phyloP scores from a whole-genome alignment of 176 grass and related monocot species.

The Melocanna baccifera region DNA sequence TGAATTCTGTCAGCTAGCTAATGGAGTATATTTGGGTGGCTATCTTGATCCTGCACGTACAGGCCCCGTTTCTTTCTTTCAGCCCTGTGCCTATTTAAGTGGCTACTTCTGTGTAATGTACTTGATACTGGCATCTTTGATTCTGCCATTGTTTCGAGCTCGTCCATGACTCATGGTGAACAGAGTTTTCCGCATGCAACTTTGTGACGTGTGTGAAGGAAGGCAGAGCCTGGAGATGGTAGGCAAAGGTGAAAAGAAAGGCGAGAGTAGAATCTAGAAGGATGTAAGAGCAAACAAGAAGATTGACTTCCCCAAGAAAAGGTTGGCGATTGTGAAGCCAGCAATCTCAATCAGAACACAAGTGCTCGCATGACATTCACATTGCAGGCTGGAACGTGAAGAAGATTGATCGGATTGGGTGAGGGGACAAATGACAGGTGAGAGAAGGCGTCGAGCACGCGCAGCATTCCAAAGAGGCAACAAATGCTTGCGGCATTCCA shows the following conservation, averaged over 20 bases:
- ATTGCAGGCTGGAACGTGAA: neutral
- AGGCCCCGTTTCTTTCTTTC: neutral
- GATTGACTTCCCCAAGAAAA: neutral
- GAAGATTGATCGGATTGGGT: slow-evolving; percentile 8
- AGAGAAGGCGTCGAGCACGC: neutral
- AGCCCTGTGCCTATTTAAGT: neutral
- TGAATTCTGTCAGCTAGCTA: slow-evolving; percentile 22
- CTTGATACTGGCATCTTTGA: neutral
- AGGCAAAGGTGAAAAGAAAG: neutral
- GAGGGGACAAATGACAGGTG: slow-evolving; percentile 8
- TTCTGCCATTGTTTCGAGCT: neutral
- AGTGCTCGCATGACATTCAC: slow-evolving; percentile 30
- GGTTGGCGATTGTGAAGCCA: slow-evolving; percentile 15
- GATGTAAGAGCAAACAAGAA: neutral
- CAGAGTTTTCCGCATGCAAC: neutral
- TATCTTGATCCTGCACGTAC: slow-evolving; percentile 8
- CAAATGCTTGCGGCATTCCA: slow-evolving; percentile 32
- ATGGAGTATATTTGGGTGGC: slow-evolving; percentile 8
- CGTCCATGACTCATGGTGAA: neutral
- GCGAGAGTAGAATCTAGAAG: slow-evolving; percentile 2
- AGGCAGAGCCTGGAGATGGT: neutral
- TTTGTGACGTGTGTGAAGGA: neutral
- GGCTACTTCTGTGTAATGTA: neutral
- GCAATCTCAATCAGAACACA: neutral
- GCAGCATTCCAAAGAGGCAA: slow-evolving; percentile 38